These are phyloP conservation scores for Pseudogymnoascus sp. DNA, from an alignment of 2,329 filamentous ascomycete genomes.

Conservation along the genomic window DNA sequence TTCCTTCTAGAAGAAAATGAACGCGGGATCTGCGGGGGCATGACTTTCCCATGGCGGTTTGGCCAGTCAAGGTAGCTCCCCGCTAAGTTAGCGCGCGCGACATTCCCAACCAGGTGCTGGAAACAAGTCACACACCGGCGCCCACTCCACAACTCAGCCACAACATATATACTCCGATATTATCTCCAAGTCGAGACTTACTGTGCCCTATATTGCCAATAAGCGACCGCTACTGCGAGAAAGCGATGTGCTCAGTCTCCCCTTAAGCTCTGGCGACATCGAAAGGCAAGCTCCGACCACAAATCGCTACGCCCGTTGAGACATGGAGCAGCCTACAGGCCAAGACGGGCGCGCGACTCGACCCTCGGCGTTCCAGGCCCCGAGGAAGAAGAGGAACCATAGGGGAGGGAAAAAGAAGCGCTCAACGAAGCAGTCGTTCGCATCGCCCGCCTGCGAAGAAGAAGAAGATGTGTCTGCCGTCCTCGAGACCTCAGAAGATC, in stretches of 20 bases:
- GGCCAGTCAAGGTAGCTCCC: neutral
- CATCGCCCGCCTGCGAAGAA: slow-evolving; percentile 51
- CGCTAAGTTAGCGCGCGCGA: slow-evolving; percentile 1
- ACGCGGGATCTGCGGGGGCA: neutral
- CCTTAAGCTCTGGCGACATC: neutral
- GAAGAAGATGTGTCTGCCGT: slow-evolving; percentile 43
- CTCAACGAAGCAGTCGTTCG: slow-evolving; percentile 73
- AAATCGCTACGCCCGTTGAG: neutral
- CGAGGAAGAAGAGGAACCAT: slow-evolving; percentile 63
- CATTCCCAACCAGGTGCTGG: neutral
- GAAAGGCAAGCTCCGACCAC: neutral
- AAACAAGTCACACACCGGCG: neutral
- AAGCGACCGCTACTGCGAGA: neutral
- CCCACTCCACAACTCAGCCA: neutral
- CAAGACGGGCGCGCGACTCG: neutral
- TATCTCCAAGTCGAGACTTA: neutral
- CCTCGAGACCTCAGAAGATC: slow-evolving; percentile 28
- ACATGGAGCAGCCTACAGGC: neutral
- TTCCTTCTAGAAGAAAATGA: neutral
- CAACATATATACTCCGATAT: neutral
- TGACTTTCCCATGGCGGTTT: neutral
- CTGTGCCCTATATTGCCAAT: neutral
- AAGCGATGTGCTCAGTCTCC: neutral
- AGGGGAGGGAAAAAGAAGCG: slow-evolving; percentile 73
- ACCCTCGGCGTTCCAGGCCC: neutral